Evolutionary conservation across 192 early-diverging fungal genomes (phyloP), one percentile per base, ranked within the genome.

Genomic region (Backusella luteola): DNA sequence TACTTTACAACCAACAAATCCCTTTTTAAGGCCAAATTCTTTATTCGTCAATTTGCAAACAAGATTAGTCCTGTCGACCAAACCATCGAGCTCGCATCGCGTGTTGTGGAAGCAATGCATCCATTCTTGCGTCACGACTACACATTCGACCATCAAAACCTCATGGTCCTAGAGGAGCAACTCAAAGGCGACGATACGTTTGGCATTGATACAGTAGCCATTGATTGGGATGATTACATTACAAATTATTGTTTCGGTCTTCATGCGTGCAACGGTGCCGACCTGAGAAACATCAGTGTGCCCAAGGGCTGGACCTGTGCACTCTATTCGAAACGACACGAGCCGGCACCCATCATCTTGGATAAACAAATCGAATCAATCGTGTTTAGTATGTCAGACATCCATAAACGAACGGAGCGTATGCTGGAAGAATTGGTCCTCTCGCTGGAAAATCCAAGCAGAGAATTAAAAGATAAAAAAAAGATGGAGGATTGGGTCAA

Each of bases 401-500:
- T 84, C 26, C 38, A 78, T 19, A 79, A 80, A 53, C 75, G 82
- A 19, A 75, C 69, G 0, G 76, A 84, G 5, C 78, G 82, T 6
- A 84, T 84, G 82, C 14, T 84, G 7, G 34, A 72, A 5, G 73
- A 80, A 12, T 19, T 84, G 1, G 71, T 80, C 12, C 7, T 21
- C 6, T 79, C 73, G 0, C 42, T 84, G 56, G 82, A 79, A 34
- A 80, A 80, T 9, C 79, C 78, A 6, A 77, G 56, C 66, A 36
- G 52, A 4, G 68, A 79, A 34, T 26, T 35, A 19, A 74, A 73
- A 66, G 77, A 80, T 29, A 80, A 76, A 19, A 74, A 72, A 39
- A 76, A 75, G 53, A 39, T 75, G 35, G 82, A 84, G 9, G 78
- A 80, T 49, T 84, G 82, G 82, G 67, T 84, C 29, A 71, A 39